Percentiles rank a stretch among this genome's conserved stretches.
These are phyloP conservation scores for Acanthamoeba royreba DNA, from an alignment of 208 protist species.

Conservation along the genomic window DNA sequence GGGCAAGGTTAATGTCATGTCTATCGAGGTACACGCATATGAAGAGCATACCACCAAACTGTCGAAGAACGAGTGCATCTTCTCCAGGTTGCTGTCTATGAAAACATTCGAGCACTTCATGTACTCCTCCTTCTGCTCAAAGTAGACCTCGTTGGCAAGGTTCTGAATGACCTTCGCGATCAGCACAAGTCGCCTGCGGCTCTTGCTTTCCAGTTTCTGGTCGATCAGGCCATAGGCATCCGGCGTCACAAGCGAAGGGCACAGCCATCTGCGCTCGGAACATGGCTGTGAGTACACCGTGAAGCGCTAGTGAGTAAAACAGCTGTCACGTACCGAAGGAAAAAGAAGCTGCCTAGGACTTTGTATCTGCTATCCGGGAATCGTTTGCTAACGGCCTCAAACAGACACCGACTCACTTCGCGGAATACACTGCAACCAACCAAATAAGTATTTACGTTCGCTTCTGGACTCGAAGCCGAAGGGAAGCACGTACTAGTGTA, in stretches of 20 bases:
- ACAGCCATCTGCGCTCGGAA: neutral
- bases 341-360: conserved; percentile 72
- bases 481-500: neutral
- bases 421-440: neutral
- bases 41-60: conserved; percentile 48
- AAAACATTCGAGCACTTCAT: conserved; percentile 68
- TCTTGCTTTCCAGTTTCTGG: conserved; percentile 35
- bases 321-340: conserved; percentile 55
- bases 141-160: conserved; percentile 63
- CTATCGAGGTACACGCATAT: neutral
- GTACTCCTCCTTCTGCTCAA: conserved; percentile 69
- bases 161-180: conserved; percentile 73
- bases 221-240: conserved; percentile 33
- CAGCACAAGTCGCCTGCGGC: conserved; percentile 51
- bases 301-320: neutral
- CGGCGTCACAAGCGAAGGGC: conserved; percentile 3
- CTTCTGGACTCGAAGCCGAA: neutral
- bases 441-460: neutral
- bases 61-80: conserved; percentile 63
- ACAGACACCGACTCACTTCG: conserved; percentile 11
- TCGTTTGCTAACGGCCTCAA: neutral
- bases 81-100: conserved; percentile 56
- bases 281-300: neutral
- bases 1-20: neutral
- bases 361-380: conserved; percentile 68